phyloP scores from a whole-genome alignment of 2,329 filamentous ascomycete species.

The Cladosporium sp. region DNA sequence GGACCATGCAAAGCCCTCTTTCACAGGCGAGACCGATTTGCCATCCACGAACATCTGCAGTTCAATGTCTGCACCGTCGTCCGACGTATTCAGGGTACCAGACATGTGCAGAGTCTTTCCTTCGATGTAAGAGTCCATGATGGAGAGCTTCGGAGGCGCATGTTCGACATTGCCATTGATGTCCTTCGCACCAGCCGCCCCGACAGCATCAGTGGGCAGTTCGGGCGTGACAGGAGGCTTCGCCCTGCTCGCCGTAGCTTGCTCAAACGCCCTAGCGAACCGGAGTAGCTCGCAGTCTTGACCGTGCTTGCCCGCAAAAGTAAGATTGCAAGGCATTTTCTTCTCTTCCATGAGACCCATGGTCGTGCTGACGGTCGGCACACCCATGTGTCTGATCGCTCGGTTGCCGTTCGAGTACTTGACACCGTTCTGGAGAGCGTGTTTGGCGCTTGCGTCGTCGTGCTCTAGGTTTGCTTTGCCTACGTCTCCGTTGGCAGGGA shows the following conservation, averaged over 20 bases:
- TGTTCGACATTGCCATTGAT: not conserved
- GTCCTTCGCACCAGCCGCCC: not conserved
- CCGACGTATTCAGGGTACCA: constrained; percentile 13
- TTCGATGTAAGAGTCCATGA: constrained; percentile 21
- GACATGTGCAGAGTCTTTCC: constrained; percentile 11
- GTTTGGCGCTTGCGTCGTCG: constrained; percentile 36
- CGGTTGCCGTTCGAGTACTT: constrained; percentile 58
- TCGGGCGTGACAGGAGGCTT: constrained; percentile 32
- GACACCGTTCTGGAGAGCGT: constrained; percentile 54
- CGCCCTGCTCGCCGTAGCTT: constrained; percentile 26
- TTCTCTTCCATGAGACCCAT: constrained; percentile 55
- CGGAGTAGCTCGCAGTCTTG: constrained; percentile 44
- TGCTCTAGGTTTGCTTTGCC: constrained; percentile 52
- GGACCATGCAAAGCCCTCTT: constrained; percentile 23
- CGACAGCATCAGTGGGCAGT: constrained; percentile 28
- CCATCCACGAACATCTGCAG: constrained; percentile 25
- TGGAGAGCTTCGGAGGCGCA: constrained; percentile 8
- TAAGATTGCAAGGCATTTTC: constrained; percentile 56
- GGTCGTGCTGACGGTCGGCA: constrained; percentile 56
- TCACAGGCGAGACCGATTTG: not conserved
- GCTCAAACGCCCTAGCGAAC: constrained; percentile 36
- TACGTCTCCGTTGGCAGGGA: constrained; percentile 55
- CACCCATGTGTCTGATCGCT: constrained; percentile 55
- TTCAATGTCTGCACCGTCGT: not conserved
- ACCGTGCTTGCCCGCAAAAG: constrained; percentile 54